These are phyloP conservation scores for Gelatoporia subvermispora DNA, from an alignment of 768 basidiomycete species.

Conservation along the genomic window DNA sequence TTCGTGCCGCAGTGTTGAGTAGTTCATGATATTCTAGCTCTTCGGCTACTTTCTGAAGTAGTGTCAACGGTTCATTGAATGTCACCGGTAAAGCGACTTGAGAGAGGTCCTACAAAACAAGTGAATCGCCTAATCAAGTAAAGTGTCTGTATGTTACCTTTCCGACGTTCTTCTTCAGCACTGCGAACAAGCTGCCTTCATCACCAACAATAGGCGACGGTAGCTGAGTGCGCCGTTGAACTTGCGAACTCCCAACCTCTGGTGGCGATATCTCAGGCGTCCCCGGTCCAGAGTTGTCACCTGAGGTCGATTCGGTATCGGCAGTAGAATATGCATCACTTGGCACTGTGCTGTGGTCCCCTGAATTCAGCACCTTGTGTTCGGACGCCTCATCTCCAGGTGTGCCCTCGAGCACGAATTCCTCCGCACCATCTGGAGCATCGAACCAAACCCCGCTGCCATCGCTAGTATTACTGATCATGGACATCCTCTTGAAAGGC, in stretches of 20 bases:
- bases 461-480: constrained; percentile 22
- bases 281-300: constrained; percentile 25
- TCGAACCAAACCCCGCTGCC: constrained; percentile 68
- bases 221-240: constrained; percentile 50
- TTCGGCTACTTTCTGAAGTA: constrained; percentile 79
- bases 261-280: background rate
- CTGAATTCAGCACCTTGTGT: constrained; percentile 19
- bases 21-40: constrained; percentile 76
- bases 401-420: constrained; percentile 49
- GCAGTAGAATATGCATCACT: constrained; percentile 36
- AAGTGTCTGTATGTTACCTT: constrained; percentile 44
- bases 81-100: constrained; percentile 82
- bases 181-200: constrained; percentile 77
- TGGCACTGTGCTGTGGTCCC: constrained; percentile 20
- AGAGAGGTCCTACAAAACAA: constrained; percentile 59
- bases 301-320: constrained; percentile 51
- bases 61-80: constrained; percentile 84
- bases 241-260: constrained; percentile 17
- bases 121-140: background rate
- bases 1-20: constrained; percentile 57
- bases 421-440: constrained; percentile 65
- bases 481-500: constrained; percentile 16
- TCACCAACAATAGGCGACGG: constrained; percentile 62
- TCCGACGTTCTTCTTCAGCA: constrained; percentile 85
- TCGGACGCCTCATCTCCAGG: constrained; percentile 25